Evolutionary conservation across 2,329 filamentous ascomycete genomes (phyloP), one percentile per base, ranked within the genome.

Genomic region (Epichloe aotearoae): DNA sequence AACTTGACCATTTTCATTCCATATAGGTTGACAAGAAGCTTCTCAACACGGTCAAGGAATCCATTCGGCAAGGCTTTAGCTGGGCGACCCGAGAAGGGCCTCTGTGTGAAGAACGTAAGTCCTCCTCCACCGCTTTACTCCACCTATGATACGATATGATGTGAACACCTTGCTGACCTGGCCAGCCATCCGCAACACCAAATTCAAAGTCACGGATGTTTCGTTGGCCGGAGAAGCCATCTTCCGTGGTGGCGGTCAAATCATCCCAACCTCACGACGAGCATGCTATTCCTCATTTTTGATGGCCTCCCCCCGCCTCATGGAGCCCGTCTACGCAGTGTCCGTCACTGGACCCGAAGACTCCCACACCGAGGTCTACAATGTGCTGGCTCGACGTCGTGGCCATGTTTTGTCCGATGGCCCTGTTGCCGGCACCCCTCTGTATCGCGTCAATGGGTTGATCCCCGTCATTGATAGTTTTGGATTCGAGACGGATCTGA

Each of bases 381-480:
- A 90, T 37, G 87, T 95, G 7, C 80, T 98, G 20, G 86, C 90
- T 6, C 80, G 88, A 48, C 82, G 93, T 53, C 77, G 93, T 58
- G 93, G 93, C 1, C 93, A 98, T 67, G 91, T 98, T 30, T 74
- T 98, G 26, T 84, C 86, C n/a, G 93, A 98, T 64, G 88, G 88
- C 0, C 90, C 90, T 14, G 88, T 98, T 54, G 89, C 91, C 0
- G 93, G 93, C 23, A 97, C 93, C 10, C 93, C 91, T 4, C 77
- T 98, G 11, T 97, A 96, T 69, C 84, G 86, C 20, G 90, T 96
- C 49, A 86, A 84, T 60, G 93, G 93, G 3, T 75, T 97, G 47
- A 82, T 98, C 51, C 93, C 93, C 10, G 93, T 97, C 53, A 95
- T 98, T 63, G 93, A 98, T 72, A 89, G 84, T 33, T 98, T 98